Percentiles rank a stretch among this genome's conserved stretches.
Evolutionary conservation across 192 early-diverging fungal genomes (phyloP).

Genomic region (Rhizoclosmatium globosum): DNA sequence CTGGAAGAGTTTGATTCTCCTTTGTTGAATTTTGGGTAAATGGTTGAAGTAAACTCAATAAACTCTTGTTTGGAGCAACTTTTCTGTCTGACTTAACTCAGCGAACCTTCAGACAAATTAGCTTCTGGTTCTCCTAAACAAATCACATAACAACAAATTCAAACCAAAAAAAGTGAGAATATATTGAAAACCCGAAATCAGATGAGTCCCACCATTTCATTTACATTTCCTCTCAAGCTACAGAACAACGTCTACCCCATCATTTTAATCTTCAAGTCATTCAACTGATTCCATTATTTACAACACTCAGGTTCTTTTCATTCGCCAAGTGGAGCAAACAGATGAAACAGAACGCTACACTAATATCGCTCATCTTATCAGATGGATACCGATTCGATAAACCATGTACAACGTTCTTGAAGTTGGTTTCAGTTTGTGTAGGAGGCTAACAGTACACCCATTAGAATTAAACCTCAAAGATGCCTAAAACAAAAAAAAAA

Average conservation of each 20-base stretch:
- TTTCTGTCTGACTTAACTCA: too few relatives aligned
- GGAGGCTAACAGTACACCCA: conserved; percentile 1
- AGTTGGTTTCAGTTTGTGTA: conserved; percentile 44
- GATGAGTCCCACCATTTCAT: too few relatives aligned
- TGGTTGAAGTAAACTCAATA: too few relatives aligned
- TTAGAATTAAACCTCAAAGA: not conserved
- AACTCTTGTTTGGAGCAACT: too few relatives aligned
- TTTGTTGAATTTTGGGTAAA: not conserved
- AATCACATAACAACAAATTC: too few relatives aligned
- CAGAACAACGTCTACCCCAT: too few relatives aligned
- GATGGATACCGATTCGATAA: conserved; percentile 80
- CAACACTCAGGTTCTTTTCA: conserved; percentile 82
- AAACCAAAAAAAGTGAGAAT: too few relatives aligned
- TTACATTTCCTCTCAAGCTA: too few relatives aligned
- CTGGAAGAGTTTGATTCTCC: not conserved
- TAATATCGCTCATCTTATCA: conserved; percentile 88
- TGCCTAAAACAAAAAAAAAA: conserved; percentile 3
- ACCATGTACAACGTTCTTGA: conserved; percentile 76
- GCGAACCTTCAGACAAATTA: too few relatives aligned
- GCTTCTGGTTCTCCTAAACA: too few relatives aligned
- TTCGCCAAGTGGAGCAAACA: conserved; percentile 96
- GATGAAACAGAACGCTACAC: conserved; percentile 97
- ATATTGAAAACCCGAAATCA: too few relatives aligned
- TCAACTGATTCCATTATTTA: conserved; percentile 52
- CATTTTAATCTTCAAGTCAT: conserved; percentile 35